Conservation (phyloP, 1,284 basidiomycete species). For the Ustilago trichophora region DNA sequence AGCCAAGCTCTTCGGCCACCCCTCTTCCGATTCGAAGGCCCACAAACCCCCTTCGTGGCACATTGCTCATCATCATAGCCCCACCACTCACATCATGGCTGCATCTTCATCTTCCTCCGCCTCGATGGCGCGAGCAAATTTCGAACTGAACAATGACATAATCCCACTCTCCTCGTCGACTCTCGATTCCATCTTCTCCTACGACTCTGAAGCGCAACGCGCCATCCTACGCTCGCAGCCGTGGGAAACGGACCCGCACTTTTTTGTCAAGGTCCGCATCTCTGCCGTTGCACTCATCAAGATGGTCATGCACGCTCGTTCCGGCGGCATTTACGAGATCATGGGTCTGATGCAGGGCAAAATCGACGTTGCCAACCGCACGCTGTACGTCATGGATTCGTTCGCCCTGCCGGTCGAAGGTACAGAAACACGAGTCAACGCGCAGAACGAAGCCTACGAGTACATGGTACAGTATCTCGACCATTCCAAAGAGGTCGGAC, state of each 20-base stretch:
- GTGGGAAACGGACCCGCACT: constrained; percentile 89
- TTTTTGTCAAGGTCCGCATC: constrained; percentile 93
- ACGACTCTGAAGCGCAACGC: constrained; percentile 78
- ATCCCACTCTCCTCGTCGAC: constrained; percentile 42
- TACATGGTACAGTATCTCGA: constrained; percentile 96
- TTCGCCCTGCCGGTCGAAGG: constrained; percentile 97
- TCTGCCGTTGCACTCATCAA: constrained; percentile 95
- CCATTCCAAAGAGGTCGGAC: constrained; percentile 80
- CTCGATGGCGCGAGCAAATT: constrained; percentile 78
- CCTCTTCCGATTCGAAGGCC: too few species aligned
- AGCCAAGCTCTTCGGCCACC: too few species aligned
- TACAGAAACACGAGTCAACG: constrained; percentile 98
- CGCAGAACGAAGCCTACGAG: constrained; percentile 93
- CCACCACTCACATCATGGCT: constrained; percentile 16
- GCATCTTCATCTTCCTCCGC: constrained; percentile 9
- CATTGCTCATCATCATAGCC: too few species aligned
- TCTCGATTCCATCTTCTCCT: constrained; percentile 68
- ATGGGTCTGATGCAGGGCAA: constrained; percentile 99
- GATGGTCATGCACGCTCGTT: constrained; percentile 98
- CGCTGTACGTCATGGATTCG: constrained; percentile 83
- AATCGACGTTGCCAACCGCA: constrained; percentile 82
- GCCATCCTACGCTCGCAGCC: constrained; percentile 77
- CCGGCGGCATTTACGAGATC: constrained; percentile 95
- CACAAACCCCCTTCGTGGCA: too few species aligned
- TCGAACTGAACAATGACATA: constrained; percentile 83